Evolutionary conservation across 1,284 basidiomycete genomes (phyloP).

Genomic region (Ustilago hordei): DNA sequence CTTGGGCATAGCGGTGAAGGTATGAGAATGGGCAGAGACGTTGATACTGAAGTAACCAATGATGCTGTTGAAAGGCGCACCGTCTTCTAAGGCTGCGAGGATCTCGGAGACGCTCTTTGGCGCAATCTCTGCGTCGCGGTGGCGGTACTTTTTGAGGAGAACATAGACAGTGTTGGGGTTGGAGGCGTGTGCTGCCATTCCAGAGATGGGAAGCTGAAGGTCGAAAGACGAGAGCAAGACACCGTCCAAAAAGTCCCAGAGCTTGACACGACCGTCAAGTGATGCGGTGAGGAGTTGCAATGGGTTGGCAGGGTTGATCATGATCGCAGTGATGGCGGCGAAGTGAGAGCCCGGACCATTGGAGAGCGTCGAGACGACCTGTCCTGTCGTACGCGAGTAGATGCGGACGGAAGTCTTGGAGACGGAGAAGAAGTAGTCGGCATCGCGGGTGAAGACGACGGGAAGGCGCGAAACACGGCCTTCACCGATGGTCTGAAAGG

Average conservation of each 20-base stretch:
- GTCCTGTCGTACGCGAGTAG: slow-evolving; percentile 61
- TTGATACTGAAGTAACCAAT: slow-evolving; percentile 53
- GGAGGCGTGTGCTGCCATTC: slow-evolving; percentile 78
- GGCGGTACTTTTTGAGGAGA: slow-evolving; percentile 74
- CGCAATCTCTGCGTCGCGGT: slow-evolving; percentile 36
- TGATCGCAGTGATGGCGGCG: slow-evolving; percentile 75
- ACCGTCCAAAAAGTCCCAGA: slow-evolving; percentile 95
- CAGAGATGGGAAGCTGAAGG: slow-evolving; percentile 77
- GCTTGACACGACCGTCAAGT: slow-evolving; percentile 82
- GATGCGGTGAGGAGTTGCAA: slow-evolving; percentile 90
- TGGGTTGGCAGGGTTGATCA: slow-evolving; percentile 85
- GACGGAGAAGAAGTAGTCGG: slow-evolving; percentile 63
- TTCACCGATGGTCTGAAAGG: slow-evolving; percentile 47
- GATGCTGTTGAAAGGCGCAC: slow-evolving; percentile 52
- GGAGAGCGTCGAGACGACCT: slow-evolving; percentile 65
- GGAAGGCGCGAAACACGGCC: slow-evolving; percentile 43
- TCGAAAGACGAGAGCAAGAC: slow-evolving; percentile 75
- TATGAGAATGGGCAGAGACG: slow-evolving; percentile 13
- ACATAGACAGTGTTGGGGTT: slow-evolving; percentile 78
- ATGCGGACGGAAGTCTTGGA: slow-evolving; percentile 60
- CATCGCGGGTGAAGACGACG: slow-evolving; percentile 52
- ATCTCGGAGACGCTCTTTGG: slow-evolving; percentile 39
- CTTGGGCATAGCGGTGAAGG: slow-evolving; percentile 22
- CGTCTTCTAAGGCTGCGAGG: slow-evolving; percentile 28
- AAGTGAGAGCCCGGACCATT: slow-evolving; percentile 50